Percentiles rank a stretch among this genome's conserved stretches.
phyloP scores from a whole-genome alignment of 108 stramenopile genomes.

The Nitzschia palea region DNA sequence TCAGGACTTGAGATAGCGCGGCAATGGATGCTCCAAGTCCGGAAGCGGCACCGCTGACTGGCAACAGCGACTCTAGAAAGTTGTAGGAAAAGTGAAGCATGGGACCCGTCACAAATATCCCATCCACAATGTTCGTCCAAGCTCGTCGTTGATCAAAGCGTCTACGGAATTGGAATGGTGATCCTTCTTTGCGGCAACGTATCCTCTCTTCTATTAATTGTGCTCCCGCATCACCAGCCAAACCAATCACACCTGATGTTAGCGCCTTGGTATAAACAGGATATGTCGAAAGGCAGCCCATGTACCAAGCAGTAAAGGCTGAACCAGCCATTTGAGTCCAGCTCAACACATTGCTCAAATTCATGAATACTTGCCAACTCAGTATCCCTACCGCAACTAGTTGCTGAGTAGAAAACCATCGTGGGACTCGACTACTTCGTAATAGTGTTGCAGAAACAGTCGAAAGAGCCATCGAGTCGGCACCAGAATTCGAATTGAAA shows the following conservation, averaged over 20 bases:
- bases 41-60: slow-evolving; percentile 29
- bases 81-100: slow-evolving; percentile 72
- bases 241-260: slow-evolving; percentile 55
- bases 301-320: slow-evolving; percentile 39
- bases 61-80: slow-evolving; percentile 61
- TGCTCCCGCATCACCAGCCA: slow-evolving; percentile 57
- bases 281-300: slow-evolving; percentile 30
- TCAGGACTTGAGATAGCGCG: slow-evolving; percentile 56
- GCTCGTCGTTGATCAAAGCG: slow-evolving; percentile 62
- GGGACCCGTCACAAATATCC: slow-evolving; percentile 63
- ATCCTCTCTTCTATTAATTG: slow-evolving; percentile 31
- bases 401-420: not conserved
- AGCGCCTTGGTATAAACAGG: slow-evolving; percentile 64
- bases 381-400: not conserved
- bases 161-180: not conserved
- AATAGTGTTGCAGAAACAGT: slow-evolving; percentile 4
- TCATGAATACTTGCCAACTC: not conserved
- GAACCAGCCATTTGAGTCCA: slow-evolving; percentile 1
- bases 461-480: not conserved
- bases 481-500: not conserved
- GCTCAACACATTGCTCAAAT: not conserved
- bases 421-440: not conserved
- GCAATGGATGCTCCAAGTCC: slow-evolving; percentile 32
- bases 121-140: slow-evolving; percentile 48
- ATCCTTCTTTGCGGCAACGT: slow-evolving; percentile 1